These are phyloP conservation scores for Aspergillus cejpii DNA, from an alignment of 2,329 filamentous ascomycete species.

Conservation along the genomic window DNA sequence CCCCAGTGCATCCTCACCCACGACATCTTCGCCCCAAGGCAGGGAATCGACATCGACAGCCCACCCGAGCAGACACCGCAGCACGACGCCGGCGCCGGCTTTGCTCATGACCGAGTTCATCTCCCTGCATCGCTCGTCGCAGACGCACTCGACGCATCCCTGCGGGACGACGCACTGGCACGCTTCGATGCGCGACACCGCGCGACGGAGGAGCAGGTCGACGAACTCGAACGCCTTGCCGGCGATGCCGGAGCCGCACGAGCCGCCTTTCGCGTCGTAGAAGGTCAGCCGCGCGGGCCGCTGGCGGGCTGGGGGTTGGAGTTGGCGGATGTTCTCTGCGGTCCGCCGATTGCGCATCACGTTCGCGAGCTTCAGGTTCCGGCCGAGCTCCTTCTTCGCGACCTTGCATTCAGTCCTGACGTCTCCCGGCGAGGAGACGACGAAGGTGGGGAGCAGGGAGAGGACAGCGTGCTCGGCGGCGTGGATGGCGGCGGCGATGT, in stretches of 20 bases:
- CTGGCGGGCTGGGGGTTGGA: constrained; percentile 53
- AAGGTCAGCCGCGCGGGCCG: constrained; percentile 84
- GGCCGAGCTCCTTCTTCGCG: constrained; percentile 77
- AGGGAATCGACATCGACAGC: constrained; percentile 77
- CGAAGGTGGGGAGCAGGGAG: constrained; percentile 80
- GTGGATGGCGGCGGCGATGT: constrained; percentile 84
- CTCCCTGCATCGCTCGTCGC: constrained; percentile 74
- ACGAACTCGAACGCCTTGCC: constrained; percentile 92
- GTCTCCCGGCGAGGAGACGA: constrained; percentile 82
- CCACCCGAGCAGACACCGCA: constrained; percentile 66
- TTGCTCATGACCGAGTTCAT: constrained; percentile 92
- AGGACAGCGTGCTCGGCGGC: constrained; percentile 90
- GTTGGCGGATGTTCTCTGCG: constrained; percentile 12
- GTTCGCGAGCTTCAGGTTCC: constrained; percentile 36
- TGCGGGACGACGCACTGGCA: constrained; percentile 62
- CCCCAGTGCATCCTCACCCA: constrained; percentile 64
- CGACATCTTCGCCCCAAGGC: constrained; percentile 77
- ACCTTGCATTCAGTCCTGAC: constrained; percentile 93
- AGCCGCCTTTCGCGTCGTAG: constrained; percentile 89
- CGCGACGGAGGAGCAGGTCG: constrained; percentile 68
- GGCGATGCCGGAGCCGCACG: constrained; percentile 75
- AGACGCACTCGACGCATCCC: constrained; percentile 87
- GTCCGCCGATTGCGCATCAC: constrained; percentile 10
- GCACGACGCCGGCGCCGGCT: constrained; percentile 72
- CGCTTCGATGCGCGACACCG: constrained; percentile 65